Evolutionary conservation across 176 grass and related monocot species (phyloP).

Genomic region (Ananas comosus): DNA sequence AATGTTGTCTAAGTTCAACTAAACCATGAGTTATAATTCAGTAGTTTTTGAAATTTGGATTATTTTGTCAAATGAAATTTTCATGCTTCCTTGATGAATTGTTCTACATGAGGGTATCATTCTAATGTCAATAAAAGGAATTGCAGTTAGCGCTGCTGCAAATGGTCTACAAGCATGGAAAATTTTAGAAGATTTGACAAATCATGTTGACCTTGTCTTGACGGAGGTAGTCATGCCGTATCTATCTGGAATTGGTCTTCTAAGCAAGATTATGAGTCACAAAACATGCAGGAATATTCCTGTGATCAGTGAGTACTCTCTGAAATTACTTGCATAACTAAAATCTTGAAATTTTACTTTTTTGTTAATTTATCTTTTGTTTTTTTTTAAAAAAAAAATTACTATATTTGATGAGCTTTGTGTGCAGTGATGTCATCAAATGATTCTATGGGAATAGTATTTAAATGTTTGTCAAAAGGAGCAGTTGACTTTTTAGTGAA

Average conservation of each 20-base stretch:
- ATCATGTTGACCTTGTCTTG: slow-evolving; percentile 85
- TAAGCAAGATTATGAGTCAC: slow-evolving; percentile 79
- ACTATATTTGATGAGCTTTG: slow-evolving; percentile 38
- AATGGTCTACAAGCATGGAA: slow-evolving; percentile 88
- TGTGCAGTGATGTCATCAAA: slow-evolving; percentile 96
- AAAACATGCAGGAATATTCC: slow-evolving; percentile 83
- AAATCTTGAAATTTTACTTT: neutral
- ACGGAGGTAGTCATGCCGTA: slow-evolving; percentile 71
- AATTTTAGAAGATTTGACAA: slow-evolving; percentile 61
- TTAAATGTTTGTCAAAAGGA: slow-evolving; percentile 83
- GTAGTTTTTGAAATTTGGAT: neutral
- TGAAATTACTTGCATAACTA: slow-evolving; percentile 1
- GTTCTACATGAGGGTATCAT: neutral
- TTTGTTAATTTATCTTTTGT: slow-evolving; percentile 27
- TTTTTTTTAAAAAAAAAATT: slow-evolving; percentile 23
- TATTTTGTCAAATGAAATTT: neutral
- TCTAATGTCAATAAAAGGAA: neutral
- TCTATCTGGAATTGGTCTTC: slow-evolving; percentile 69
- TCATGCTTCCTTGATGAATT: neutral
- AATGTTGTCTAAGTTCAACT: no score
- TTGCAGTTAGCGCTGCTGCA: slow-evolving; percentile 64
- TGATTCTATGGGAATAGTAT: slow-evolving; percentile 81
- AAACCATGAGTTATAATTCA: no score
- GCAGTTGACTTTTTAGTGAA: slow-evolving; percentile 98
- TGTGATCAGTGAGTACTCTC: slow-evolving; percentile 78